Base-by-base conservation (phyloP, 805 yeast species). In the Candida peoriensis region DNA sequence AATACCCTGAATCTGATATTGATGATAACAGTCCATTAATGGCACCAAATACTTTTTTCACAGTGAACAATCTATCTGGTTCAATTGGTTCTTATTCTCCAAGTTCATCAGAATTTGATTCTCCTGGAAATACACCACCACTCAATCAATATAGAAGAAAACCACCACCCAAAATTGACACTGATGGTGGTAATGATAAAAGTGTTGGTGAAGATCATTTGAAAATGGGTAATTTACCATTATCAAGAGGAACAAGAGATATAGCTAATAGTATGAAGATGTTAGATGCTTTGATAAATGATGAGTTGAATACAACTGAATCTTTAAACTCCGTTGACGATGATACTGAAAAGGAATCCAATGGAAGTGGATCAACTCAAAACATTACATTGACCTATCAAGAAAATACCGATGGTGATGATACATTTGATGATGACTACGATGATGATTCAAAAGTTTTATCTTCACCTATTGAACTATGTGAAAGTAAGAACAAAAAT, bases 31-130 rank as follows among this genome's bases (percentile, higher is more conserved):
- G 48, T 17, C 55, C 55, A 17, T 35, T 52, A 12, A 30, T 44
- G 17, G 55, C 52, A 20, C 50, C 58, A 37, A 27, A 55, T 51
- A 54, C 58, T 37, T 39, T 61, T 56, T 25, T 49, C 40, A 19
- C 37, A 11, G 54, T 51, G 24, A 55, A 58, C 3, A 60, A 60
- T 27, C 53, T 53, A 8, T 47, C 54, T 2, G 63, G 64, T 12
- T 63, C 70, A 2, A 66, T 68, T 26, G 73, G 73, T 1, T 69
- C 68, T 11, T 68, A 60, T 46, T 66, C 72, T 3, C 72, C 73
- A 14, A 62, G 68, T 6, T 64, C 70, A 3, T 64, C 70, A 1
- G 72, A 66, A 33, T 55, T 65, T 37, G 70, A 63, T 23, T 61
- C 68, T 7, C 69, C 69, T 8, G 59, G 54, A 22, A 29, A 41